Evolutionary conservation across 305 asterid genomes (phyloP).

Genomic region (Plantago rigida): DNA sequence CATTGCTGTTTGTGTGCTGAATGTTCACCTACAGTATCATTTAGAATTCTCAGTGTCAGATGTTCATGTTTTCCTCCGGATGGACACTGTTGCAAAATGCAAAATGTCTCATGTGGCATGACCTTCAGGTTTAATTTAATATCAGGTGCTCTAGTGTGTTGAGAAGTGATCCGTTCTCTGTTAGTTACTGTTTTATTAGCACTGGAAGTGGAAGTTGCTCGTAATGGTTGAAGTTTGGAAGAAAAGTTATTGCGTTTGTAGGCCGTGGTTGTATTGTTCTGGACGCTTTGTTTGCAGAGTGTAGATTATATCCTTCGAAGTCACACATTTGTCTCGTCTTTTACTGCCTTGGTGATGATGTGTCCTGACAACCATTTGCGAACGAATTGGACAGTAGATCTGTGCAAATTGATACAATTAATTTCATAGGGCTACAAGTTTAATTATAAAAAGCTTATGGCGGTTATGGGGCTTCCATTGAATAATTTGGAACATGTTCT

Average conservation of each 20-base stretch:
- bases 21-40: conserved; percentile 7
- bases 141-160: conserved; percentile 11
- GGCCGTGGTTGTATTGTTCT: no score
- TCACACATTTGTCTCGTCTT: no score
- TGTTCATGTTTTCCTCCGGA: no score
- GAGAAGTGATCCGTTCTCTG: neutral
- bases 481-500: no score
- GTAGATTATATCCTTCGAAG: no score
- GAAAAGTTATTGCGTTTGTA: no score
- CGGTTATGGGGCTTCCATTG: no score
- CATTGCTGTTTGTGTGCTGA: conserved; percentile 9
- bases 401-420: neutral
- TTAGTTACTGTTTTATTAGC: conserved; percentile 4
- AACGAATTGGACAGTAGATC: neutral
- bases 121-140: neutral
- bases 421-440: no score
- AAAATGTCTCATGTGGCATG: neutral
- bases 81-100: no score
- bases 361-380: neutral
- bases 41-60: neutral
- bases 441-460: no score
- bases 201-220: conserved; percentile 6
- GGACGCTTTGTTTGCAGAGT: no score
- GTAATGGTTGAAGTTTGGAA: conserved; percentile 13
- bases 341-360: no score